Evolutionary conservation across 1,284 basidiomycete genomes (phyloP).

Genomic region (Ustanciosporium gigantosporum): DNA sequence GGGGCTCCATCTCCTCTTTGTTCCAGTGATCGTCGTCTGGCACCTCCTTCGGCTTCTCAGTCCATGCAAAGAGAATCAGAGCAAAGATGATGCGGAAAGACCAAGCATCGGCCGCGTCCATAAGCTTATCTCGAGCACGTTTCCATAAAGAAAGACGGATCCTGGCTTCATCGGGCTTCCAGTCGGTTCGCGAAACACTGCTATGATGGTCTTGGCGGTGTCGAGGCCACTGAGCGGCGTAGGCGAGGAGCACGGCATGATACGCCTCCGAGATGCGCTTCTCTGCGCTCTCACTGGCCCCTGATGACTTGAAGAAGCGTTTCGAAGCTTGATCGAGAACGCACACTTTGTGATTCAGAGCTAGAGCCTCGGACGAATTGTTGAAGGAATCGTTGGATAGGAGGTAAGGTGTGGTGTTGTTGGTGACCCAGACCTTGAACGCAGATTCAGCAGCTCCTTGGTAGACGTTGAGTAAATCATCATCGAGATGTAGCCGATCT

Average conservation of each 20-base stretch:
- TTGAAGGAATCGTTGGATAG: slow-evolving; percentile 8
- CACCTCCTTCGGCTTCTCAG: slow-evolving; percentile 29
- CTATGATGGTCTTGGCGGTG: slow-evolving; percentile 6
- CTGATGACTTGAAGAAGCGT: slow-evolving; percentile 22
- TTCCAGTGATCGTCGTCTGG: slow-evolving; percentile 16
- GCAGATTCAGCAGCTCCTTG: slow-evolving; percentile 29
- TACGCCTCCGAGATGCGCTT: slow-evolving; percentile 27
- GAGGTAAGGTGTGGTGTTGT: slow-evolving; percentile 25
- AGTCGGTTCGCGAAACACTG: not conserved
- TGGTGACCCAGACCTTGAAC: slow-evolving; percentile 26
- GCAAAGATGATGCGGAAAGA: slow-evolving; percentile 33
- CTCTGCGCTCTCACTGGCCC: slow-evolving; percentile 16
- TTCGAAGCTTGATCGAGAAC: slow-evolving; percentile 22
- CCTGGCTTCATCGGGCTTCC: slow-evolving; percentile 20
- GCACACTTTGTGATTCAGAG: slow-evolving; percentile 30
- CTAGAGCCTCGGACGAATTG: slow-evolving; percentile 7
- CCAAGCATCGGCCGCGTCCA: slow-evolving; percentile 30
- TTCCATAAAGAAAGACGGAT: slow-evolving; percentile 26
- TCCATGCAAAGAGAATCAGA: slow-evolving; percentile 37
- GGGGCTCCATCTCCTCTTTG: slow-evolving; percentile 7
- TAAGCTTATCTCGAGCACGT: slow-evolving; percentile 30
- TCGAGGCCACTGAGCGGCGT: slow-evolving; percentile 29
- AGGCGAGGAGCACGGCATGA: slow-evolving; percentile 26
- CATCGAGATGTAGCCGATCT: slow-evolving; percentile 21
- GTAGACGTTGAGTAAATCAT: slow-evolving; percentile 25